Percentiles rank a stretch among this genome's conserved stretches.
These are phyloP conservation scores for Orbilia javanica DNA, from an alignment of 2,329 filamentous ascomycete species.

Conservation along the genomic window DNA sequence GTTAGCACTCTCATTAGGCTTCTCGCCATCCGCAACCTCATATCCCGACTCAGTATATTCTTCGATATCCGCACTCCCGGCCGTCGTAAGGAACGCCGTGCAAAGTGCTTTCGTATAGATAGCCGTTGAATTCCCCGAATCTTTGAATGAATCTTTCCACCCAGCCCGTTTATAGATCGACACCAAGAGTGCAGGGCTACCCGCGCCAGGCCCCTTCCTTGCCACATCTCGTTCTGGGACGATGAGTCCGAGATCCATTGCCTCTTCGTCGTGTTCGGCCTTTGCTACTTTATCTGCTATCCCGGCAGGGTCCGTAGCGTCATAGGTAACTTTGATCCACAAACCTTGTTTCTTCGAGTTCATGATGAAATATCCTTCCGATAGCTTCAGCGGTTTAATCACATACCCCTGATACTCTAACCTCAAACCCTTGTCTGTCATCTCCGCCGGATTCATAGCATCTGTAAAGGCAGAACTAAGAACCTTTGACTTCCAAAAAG, in stretches of 20 bases:
- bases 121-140: conserved; percentile 14
- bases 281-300: conserved; percentile 19
- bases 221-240: conserved; percentile 32
- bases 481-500: conserved; percentile 46
- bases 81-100: conserved; percentile 22
- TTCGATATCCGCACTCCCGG: conserved; percentile 6
- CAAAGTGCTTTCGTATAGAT: conserved; percentile 37
- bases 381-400: conserved; percentile 33
- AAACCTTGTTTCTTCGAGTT: conserved; percentile 23
- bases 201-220: conserved; percentile 30
- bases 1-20: conserved; percentile 43
- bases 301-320: conserved; percentile 18
- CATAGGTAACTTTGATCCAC: conserved; percentile 44
- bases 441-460: conserved; percentile 28
- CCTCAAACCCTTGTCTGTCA: conserved; percentile 36
- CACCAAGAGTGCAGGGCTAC: conserved; percentile 27
- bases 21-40: conserved; percentile 33
- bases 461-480: conserved; percentile 27
- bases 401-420: conserved; percentile 40
- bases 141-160: conserved; percentile 40
- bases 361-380: conserved; percentile 26
- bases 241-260: conserved; percentile 33
- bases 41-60: conserved; percentile 23
- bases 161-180: conserved; percentile 36
- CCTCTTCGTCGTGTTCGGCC: conserved; percentile 23